Percentiles rank a stretch among this genome's conserved stretches.
Evolutionary conservation across 768 basidiomycete genomes (phyloP).

Genomic region (Naganishia vaughanmartiniae): DNA sequence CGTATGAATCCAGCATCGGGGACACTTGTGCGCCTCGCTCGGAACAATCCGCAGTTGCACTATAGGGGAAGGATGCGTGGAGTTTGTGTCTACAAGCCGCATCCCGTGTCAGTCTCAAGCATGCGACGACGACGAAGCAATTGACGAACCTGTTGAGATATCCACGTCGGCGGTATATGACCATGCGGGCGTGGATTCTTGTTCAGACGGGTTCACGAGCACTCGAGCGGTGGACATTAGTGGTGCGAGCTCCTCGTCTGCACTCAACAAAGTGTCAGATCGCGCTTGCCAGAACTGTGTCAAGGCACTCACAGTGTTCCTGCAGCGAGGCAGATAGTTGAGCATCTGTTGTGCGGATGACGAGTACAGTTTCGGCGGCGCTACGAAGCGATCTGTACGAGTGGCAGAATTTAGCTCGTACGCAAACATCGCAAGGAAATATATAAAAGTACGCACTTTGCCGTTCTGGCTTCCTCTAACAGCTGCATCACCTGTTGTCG

Average conservation of each 20-base stretch:
- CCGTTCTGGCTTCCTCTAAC: conserved; percentile 71
- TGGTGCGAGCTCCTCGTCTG: conserved; percentile 20
- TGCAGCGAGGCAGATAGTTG: conserved; percentile 9
- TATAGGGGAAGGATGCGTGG: not conserved
- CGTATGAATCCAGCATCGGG: conserved; percentile 84
- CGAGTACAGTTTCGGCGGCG: conserved; percentile 3
- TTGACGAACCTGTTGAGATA: not conserved
- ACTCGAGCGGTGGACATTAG: conserved; percentile 36
- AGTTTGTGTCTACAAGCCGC: not conserved
- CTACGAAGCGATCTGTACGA: conserved; percentile 1
- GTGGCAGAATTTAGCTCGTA: too few relatives aligned
- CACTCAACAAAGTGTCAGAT: not conserved
- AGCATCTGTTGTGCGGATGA: conserved; percentile 8
- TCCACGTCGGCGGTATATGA: conserved; percentile 48
- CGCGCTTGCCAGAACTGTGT: not conserved
- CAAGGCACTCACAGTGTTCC: conserved; percentile 11
- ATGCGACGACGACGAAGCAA: conserved; percentile 56
- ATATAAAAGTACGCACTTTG: conserved; percentile 59
- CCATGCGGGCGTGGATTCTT: conserved; percentile 34
- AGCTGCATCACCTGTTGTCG: conserved; percentile 64
- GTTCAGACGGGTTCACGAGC: not conserved
- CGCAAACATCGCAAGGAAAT: not conserved
- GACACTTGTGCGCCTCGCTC: conserved; percentile 68
- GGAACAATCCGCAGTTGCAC: conserved; percentile 52
- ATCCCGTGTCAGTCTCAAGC: not conserved